phyloP scores from a whole-genome alignment of 768 basidiomycete genomes.

The Lyophyllum semitale region DNA sequence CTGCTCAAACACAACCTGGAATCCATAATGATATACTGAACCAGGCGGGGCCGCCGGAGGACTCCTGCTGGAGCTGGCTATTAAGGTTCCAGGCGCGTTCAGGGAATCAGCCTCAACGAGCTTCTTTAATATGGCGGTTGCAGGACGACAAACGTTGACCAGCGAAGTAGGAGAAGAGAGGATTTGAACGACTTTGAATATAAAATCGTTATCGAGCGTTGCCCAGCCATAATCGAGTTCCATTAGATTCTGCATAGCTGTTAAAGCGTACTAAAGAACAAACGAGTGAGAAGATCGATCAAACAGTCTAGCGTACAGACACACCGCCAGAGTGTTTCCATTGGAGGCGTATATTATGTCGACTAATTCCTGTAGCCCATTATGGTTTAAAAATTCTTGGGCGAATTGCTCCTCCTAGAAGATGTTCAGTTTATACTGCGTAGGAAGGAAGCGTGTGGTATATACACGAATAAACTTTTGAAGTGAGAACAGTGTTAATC shows the following conservation, averaged over 20 bases:
- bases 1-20: constrained; percentile 78
- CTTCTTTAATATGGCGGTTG: constrained; percentile 86
- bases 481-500: constrained; percentile 72
- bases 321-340: constrained; percentile 86
- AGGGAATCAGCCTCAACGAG: constrained; percentile 85
- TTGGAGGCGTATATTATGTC: constrained; percentile 63
- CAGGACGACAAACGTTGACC: constrained; percentile 91
- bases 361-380: constrained; percentile 73
- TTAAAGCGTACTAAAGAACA: constrained; percentile 69
- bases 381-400: constrained; percentile 70
- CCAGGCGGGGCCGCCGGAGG: constrained; percentile 57
- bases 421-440: constrained; percentile 1
- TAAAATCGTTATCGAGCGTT: constrained; percentile 69
- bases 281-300: constrained; percentile 1
- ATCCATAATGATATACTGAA: constrained; percentile 85
- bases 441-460: background rate
- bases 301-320: constrained; percentile 20
- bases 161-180: constrained; percentile 73
- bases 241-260: constrained; percentile 87
- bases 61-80: constrained; percentile 61
- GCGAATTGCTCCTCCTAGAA: constrained; percentile 82
- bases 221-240: constrained; percentile 85
- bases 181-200: constrained; percentile 76
- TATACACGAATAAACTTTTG: constrained; percentile 78
- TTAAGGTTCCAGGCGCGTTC: constrained; percentile 58